Evolutionary conservation across 2,329 filamentous ascomycete species (phyloP), one percentile per base, ranked within the genome.

Genomic region (Pyrenophora teres): DNA sequence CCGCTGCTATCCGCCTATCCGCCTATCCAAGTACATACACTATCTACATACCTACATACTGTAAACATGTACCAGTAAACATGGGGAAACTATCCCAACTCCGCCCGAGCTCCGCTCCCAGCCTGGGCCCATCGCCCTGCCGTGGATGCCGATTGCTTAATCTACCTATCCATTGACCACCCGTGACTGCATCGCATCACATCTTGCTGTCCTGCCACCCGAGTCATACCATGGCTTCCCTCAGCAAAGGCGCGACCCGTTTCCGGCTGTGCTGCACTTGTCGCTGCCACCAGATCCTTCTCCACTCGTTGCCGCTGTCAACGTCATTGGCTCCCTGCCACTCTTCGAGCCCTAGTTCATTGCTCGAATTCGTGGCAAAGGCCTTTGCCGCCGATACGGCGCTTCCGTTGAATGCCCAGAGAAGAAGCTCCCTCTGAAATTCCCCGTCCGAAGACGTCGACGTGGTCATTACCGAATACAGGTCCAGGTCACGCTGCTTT

Each of bases 381-480:
- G 67, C 71, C 65, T 80, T 74, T 13, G 81, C 81, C 1, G 82
- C 83, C 3, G 71, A 62, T 0, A 76, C 74, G 0, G 81, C 86
- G 3, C 70, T 68, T 1, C 79, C 74, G 21, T 77, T 81, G 1
- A 84, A 64, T 0, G 81, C 86, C 83, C 87, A 88, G 0, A 92
- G 74, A 5, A 93, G 73, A 32, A 92, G 68, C 65, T 94, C 84
- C 43, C 90, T 77, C 57, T 78, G 76, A 55, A 92, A 90, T 13
- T 76, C 66, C 0, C 81, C 83, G 0, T 73, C 74, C 0, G 79
- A 75, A 3, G 75, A 69, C 18, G 80, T 77, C 16, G 79, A 84
- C n/a, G 83, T 83, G 1, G 89, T 90, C 86, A 92, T 89, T 48
- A 92, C 76, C 8, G 79, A 80, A 7, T 81, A 82, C 8, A 92